Base-by-base conservation (phyloP, 2,329 filamentous ascomycete species). In the Arachnomyces sp. region DNA sequence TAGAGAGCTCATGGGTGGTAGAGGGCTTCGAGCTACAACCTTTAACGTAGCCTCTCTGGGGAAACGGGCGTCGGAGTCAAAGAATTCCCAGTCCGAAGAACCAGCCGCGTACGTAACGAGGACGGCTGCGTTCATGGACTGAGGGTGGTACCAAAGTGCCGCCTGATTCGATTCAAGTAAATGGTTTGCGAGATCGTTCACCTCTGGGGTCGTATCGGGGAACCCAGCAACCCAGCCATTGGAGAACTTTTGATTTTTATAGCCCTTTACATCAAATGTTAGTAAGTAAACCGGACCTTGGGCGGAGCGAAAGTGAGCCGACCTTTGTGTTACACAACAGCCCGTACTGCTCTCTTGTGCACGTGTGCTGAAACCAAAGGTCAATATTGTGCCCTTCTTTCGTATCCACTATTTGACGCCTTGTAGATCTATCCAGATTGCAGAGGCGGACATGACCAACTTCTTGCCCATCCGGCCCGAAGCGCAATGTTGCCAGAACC, bases 221-320 rank as follows among this genome's bases (percentile, higher is more conserved):
- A 53, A 67, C 0, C 57, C 56, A 40, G 59, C 49, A 17, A 64
- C 45, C 54, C 57, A 65, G 28, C 56, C 57, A 38, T 53, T 60
- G 29, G 49, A 49, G 35, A 38, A 44, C 20, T 43, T 47, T 3
- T 25, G 11, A 33, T 56, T 53, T 7, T 31, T 43, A 12, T 31
- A 13, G 9, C 17, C 36, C 43, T 47, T 32, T 7, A 14, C n/a
- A 25, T 25, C n/a, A 31, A 29, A 25, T 17, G 28, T 50, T 18
- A 46, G 39, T n/a, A n/a, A n/a, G n/a, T n/a, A n/a, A n/a, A n/a
- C n/a, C n/a, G n/a, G n/a, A n/a, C n/a, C n/a, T n/a, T n/a, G n/a
- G n/a, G n/a, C n/a, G n/a, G 31, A 30, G 31, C n/a, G 29, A 25
- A 13, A 38, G 13, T 7, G 9, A 34, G 49, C 52, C 46, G 53